Evolutionary conservation across 179 eudicot genomes (phyloP), one percentile per base, ranked within the genome.

Genomic region (Heliamphora pulchella): DNA sequence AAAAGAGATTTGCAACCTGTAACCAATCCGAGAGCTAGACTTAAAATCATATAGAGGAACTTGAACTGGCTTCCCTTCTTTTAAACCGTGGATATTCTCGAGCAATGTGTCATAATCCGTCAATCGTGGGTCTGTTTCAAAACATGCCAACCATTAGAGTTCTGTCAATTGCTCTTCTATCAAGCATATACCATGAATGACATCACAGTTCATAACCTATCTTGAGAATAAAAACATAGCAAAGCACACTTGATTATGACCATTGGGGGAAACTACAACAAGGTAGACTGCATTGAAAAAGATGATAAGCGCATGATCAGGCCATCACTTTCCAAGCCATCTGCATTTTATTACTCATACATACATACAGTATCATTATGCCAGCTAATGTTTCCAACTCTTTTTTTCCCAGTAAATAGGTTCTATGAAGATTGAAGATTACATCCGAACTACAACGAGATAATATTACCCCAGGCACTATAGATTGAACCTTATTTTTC

Each of bases 101-200:
- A 96, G 99, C 86, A 96, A 84, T 61, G 97, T 89, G 83, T 88
- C 97, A 83, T 96, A 96, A 87, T 96, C 99, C 20, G 99, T 93
- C 89, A 96, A 80, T 78, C 97, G 91, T 76, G 99, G 99, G 80
- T 96, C 99, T 96, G 91, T 80, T 87, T 75, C 79, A 80, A 77
- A 82, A 84, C 78, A 77, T 63, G n/a, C 50, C 20, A 84, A 22
- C 50, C 62, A 83, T 82, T 71, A 80, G 80, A 72, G 43, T 8
- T 58, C 73, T 74, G 65, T 11, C 48, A 84, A 39, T 14, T 51
- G 4, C 53, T 31, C 41, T n/a, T 39, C 6, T 6, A 55, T 54
- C 17, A 9, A 50, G 70, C 58, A 31, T 8, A 39, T 51, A 78
- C 41, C 4, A 3, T 41, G 5, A 14, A n/a, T 1, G 3, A 57